phyloP scores from a whole-genome alignment of 768 basidiomycete species.

The Collybiopsis luxurians region DNA sequence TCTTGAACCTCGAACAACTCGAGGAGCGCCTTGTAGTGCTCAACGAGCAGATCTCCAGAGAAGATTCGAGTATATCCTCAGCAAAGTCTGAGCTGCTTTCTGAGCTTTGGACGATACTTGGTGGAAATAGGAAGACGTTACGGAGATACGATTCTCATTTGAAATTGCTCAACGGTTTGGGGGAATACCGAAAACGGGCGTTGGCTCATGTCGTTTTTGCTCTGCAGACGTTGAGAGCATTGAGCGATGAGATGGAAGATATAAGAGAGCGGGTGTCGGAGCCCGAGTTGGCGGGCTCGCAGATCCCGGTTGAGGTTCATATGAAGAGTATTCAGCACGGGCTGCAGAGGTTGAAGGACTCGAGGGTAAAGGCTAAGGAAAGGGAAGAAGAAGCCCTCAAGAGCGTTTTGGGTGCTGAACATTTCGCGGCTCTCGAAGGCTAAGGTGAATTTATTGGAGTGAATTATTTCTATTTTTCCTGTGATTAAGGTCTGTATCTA shows the following conservation, averaged over 20 bases:
- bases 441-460: neutral
- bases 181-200: constrained; percentile 58
- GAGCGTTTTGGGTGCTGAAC: constrained; percentile 14
- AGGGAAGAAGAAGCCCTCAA: constrained; percentile 36
- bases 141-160: constrained; percentile 52
- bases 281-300: constrained; percentile 59
- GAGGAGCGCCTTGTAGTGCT: constrained; percentile 58
- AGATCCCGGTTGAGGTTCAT: constrained; percentile 69
- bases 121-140: constrained; percentile 53
- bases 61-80: constrained; percentile 43
- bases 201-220: constrained; percentile 64
- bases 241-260: constrained; percentile 77
- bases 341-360: constrained; percentile 58
- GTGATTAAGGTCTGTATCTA: no score
- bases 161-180: constrained; percentile 50
- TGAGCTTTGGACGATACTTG: constrained; percentile 67
- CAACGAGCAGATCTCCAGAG: constrained; percentile 58
- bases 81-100: constrained; percentile 57
- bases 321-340: constrained; percentile 69
- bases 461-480: neutral
- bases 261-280: constrained; percentile 69
- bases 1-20: constrained; percentile 54
- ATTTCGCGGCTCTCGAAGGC: neutral
- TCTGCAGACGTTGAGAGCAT: constrained; percentile 54
- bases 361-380: constrained; percentile 48